Conservation (phyloP, 2,329 filamentous ascomycete genomes). For the Sphaceloma murrayae region DNA sequence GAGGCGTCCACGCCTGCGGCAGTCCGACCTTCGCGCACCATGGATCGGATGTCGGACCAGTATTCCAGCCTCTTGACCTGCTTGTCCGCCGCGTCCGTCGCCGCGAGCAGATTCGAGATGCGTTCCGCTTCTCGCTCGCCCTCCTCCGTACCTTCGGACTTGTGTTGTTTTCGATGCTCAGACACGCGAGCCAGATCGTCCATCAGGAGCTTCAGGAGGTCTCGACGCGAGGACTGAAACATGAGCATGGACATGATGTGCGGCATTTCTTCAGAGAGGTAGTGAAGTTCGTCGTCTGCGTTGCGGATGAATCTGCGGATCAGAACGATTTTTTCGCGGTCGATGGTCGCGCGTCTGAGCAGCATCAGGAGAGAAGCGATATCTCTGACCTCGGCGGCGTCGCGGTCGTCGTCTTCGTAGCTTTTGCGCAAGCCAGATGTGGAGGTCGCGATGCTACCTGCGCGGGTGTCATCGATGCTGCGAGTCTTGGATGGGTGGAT, state of each 20-base stretch:
- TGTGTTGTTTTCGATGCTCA: conserved; percentile 41
- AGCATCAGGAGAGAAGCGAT: conserved; percentile 59
- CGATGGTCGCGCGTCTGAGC: conserved; percentile 63
- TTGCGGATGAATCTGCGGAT: conserved; percentile 74
- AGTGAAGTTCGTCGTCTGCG: conserved; percentile 63
- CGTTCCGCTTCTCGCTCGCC: conserved; percentile 42
- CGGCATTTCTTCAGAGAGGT: conserved; percentile 66
- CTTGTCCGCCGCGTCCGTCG: conserved; percentile 65
- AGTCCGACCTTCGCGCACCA: conserved; percentile 32
- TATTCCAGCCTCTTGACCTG: conserved; percentile 75
- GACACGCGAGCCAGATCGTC: conserved; percentile 49
- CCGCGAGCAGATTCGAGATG: conserved; percentile 61
- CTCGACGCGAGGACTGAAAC: conserved; percentile 76
- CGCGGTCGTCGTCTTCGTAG: conserved; percentile 36
- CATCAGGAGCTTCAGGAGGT: conserved; percentile 61
- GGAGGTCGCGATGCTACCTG: conserved; percentile 17
- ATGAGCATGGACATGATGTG: conserved; percentile 79
- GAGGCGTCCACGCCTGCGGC: conserved; percentile 27
- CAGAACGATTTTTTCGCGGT: conserved; percentile 82
- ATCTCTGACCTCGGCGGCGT: conserved; percentile 50
- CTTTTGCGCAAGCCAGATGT: conserved; percentile 22
- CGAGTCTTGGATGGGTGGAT: conserved; percentile 41
- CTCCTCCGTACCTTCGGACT: conserved; percentile 32
- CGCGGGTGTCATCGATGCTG: conserved; percentile 19
- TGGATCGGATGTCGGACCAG: conserved; percentile 61